A percentile compares a stretch with the other conserved stretches of the same genome.
These are phyloP conservation scores for Urtica urens DNA, from an alignment of 306 rosid species.

Conservation along the genomic window DNA sequence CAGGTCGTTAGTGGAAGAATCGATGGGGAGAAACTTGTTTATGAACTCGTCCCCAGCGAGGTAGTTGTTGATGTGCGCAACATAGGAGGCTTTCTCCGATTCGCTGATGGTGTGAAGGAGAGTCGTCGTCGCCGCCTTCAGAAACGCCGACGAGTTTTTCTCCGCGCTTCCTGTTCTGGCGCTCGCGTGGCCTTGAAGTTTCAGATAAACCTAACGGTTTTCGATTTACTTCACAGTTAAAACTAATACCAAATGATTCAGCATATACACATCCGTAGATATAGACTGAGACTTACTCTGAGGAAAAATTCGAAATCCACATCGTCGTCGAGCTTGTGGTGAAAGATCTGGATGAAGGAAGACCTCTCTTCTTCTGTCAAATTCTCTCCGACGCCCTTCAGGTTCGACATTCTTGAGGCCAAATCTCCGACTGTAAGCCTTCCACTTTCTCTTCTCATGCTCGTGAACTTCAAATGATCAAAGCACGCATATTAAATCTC, in stretches of 20 bases:
- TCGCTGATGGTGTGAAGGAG: conserved; percentile 97
- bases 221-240: background rate
- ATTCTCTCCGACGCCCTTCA: conserved; percentile 81
- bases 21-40: conserved; percentile 71
- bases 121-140: conserved; percentile 90
- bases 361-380: conserved; percentile 82
- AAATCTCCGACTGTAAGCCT: conserved; percentile 58
- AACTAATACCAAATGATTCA: background rate
- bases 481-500: too few relatives aligned
- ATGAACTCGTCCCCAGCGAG: conserved; percentile 70
- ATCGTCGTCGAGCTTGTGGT: conserved; percentile 57
- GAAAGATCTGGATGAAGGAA: conserved; percentile 55
- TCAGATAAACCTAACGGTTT: conserved; percentile 55
- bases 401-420: conserved; percentile 77
- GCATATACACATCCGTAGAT: background rate
- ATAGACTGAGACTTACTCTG: conserved; percentile 32
- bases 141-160: conserved; percentile 74
- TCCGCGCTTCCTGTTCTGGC: conserved; percentile 62
- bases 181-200: conserved; percentile 64
- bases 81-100: conserved; percentile 93
- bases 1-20: conserved; percentile 76
- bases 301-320: conserved; percentile 90
- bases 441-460: conserved; percentile 83
- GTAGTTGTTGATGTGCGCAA: conserved; percentile 83
- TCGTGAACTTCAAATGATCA: conserved; percentile 38